Evolutionary conservation across 768 basidiomycete species (phyloP), one percentile per base, ranked within the genome.

Genomic region (Infundibulicybe gibba): DNA sequence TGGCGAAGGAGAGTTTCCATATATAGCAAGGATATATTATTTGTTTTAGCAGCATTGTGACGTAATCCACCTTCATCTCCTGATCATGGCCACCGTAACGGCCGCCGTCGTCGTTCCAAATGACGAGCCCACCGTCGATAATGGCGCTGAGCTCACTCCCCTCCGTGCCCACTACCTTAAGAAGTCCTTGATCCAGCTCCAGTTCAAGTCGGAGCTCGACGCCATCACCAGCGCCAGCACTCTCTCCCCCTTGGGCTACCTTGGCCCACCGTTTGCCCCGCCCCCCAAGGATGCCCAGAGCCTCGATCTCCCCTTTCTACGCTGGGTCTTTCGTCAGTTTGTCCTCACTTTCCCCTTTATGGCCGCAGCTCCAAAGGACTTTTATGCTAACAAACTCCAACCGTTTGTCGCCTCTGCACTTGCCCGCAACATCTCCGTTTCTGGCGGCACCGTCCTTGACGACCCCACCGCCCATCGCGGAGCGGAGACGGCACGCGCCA

Each of bases 151-250:
- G 43, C 80, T 97, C 41, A 90, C 92, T 1, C 90, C 95, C 11
- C 70, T 94, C 41, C 86, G 94, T 37, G 93, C 94, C 3, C 97
- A 99, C 62, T 99, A 99, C 67, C 89, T 99, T 63, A 99, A 98
- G 75, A 98, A 98, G 66, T 80, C 90, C 14, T 83, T 99, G 47
- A 77, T 97, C 38, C 81, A 87, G 54, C 83, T 97, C 43, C 85
- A 97, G 64, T 83, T 97, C 56, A 68, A 71, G 56, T 69, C 68
- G n/a, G 97, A 99, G 66, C 77, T 98, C 50, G 73, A 81, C 49
- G 69, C 70, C 16, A 74, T 93, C 53, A 79, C 81, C 9, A 70
- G 76, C 5, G 69, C 77, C 0, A 69, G 67, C 40, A 75, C 74
- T 44, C 59, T 76, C 5, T 87, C 85, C 16, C 75, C 91, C 0